Percentiles rank a stretch among this genome's conserved stretches.
Evolutionary conservation across 164 flowering plant genomes (phyloP).

Genomic region (Macadamia integrifolia): DNA sequence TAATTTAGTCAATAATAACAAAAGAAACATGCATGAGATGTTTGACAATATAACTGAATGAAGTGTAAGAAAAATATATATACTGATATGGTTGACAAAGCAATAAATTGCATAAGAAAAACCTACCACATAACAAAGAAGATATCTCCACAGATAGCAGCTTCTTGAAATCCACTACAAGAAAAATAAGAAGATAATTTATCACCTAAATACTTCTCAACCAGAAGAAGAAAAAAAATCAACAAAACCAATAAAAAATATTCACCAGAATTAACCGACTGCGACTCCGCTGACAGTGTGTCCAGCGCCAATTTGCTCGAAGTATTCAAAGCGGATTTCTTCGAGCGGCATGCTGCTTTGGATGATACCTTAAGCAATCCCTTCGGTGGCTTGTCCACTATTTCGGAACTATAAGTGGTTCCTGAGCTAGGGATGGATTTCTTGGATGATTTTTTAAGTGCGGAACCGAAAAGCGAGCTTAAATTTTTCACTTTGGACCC

Average conservation of each 20-base stretch:
- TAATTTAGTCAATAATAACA: too few species aligned
- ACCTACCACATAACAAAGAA: constrained; percentile 33
- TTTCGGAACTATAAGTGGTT: background rate
- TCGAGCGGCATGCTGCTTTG: constrained; percentile 3
- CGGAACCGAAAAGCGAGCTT: constrained; percentile 25
- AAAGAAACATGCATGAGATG: background rate
- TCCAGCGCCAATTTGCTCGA: background rate
- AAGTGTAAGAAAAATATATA: background rate
- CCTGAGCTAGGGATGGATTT: constrained; percentile 1
- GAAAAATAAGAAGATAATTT: background rate
- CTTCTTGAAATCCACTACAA: constrained; percentile 14
- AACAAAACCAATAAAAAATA: background rate
- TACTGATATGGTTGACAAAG: background rate
- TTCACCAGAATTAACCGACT: constrained; percentile 8
- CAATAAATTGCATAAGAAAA: background rate
- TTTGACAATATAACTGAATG: background rate
- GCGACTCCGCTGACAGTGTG: background rate
- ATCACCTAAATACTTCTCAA: background rate
- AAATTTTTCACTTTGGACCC: constrained; percentile 16
- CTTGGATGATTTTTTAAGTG: constrained; percentile 6
- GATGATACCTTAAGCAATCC: constrained; percentile 1
- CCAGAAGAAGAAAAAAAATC: background rate
- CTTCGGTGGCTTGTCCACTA: constrained; percentile 1
- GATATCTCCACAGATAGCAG: constrained; percentile 20
- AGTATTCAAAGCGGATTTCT: constrained; percentile 2